phyloP scores from a whole-genome alignment of 345 rosid genomes.

The Eucalyptus erythrocorys region DNA sequence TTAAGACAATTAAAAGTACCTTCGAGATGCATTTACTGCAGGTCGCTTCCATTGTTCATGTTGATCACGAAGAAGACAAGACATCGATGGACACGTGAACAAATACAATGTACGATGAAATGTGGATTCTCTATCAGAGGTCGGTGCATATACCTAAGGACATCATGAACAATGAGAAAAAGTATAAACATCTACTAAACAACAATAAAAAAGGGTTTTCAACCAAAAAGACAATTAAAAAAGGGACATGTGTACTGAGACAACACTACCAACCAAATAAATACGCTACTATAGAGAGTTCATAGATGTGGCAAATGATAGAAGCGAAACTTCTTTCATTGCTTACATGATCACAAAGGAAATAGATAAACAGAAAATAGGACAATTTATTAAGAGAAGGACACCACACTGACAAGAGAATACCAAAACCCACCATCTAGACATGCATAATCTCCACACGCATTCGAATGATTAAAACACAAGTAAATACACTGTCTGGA shows the following conservation, averaged over 20 bases:
- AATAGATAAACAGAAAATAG: background rate
- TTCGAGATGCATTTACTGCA: constrained; percentile 40
- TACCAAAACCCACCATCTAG: background rate
- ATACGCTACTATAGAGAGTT: background rate
- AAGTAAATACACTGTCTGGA: background rate
- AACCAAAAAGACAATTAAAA: background rate
- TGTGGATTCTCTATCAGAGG: constrained; percentile 48
- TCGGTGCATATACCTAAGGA: constrained; percentile 72
- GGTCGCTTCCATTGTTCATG: constrained; percentile 82
- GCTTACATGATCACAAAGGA: background rate
- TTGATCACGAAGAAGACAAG: constrained; percentile 84
- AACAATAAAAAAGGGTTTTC: background rate
- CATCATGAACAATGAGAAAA: background rate
- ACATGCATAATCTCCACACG: background rate
- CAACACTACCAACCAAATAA: background rate
- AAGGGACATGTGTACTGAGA: background rate
- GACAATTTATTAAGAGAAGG: background rate
- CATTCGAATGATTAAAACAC: background rate
- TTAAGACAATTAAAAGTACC: constrained; percentile 20
- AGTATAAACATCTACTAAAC: background rate
- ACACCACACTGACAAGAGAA: background rate
- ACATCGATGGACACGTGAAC: constrained; percentile 79
- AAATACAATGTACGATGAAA: constrained; percentile 75
- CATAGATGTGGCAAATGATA: background rate
- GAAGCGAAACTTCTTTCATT: background rate